phyloP scores from a whole-genome alignment of 2,329 filamentous ascomycete genomes.

The Sporothrix euskadiensis region DNA sequence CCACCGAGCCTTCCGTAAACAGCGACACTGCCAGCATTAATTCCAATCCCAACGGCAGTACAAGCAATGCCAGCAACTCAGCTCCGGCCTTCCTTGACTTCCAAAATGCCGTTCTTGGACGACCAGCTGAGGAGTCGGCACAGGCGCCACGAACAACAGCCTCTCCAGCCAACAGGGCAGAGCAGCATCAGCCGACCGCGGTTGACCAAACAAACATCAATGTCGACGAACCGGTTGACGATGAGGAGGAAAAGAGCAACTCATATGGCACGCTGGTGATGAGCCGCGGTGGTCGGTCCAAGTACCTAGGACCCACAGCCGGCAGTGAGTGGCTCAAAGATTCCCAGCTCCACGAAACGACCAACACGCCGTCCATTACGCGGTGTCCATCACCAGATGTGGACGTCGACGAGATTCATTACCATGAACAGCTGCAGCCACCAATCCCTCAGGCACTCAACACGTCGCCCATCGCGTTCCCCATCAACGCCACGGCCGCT shows the following conservation, averaged over 20 bases:
- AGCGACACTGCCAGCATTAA: not conserved
- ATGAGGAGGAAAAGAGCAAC: slow-evolving; percentile 17
- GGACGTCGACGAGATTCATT: not conserved
- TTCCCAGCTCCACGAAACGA: slow-evolving; percentile 22
- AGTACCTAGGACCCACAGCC: slow-evolving; percentile 25
- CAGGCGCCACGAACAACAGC: not conserved
- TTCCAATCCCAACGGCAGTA: not conserved
- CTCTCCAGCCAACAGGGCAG: not conserved
- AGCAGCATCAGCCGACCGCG: not conserved
- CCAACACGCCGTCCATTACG: slow-evolving; percentile 4
- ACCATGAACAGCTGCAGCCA: not conserved
- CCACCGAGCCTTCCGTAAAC: not conserved
- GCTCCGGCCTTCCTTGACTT: not conserved
- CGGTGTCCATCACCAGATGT: slow-evolving; percentile 16
- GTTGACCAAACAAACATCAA: not conserved
- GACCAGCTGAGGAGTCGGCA: not conserved
- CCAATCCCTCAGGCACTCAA: not conserved
- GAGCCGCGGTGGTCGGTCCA: slow-evolving; percentile 22
- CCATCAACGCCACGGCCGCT: not conserved
- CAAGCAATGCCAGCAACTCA: not conserved
- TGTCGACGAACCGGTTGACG: not conserved
- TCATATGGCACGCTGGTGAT: slow-evolving; percentile 26
- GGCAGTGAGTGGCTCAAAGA: slow-evolving; percentile 27
- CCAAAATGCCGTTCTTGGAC: not conserved
- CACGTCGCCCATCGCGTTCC: not conserved